Conservation (phyloP, 805 yeast genomes). For the Saccharomycopsis capsularis region DNA sequence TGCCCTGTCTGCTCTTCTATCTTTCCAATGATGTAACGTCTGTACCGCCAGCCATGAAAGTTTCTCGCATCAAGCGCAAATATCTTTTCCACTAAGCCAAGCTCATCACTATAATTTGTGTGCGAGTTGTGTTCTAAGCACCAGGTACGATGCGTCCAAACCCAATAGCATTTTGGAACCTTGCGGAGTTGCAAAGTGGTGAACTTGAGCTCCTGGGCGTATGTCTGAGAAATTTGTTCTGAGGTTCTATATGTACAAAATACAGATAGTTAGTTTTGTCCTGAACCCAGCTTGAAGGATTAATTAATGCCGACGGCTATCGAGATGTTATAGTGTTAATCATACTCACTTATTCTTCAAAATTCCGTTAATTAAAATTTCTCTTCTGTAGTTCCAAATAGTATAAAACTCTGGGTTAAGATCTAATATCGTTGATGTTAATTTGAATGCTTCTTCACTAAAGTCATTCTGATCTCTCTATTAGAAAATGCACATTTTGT, state of each 20-base stretch:
- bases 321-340: too few relatives aligned
- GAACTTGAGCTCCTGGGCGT: slow-evolving; percentile 52
- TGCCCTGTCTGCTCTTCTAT: slow-evolving; percentile 26
- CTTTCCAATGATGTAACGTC: slow-evolving; percentile 58
- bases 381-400: slow-evolving; percentile 84
- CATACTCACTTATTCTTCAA: neutral
- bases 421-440: slow-evolving; percentile 51
- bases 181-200: slow-evolving; percentile 49
- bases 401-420: slow-evolving; percentile 85
- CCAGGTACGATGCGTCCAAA: slow-evolving; percentile 94
- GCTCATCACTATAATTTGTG: slow-evolving; percentile 65
- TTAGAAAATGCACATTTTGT: too few relatives aligned
- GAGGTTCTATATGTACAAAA: too few relatives aligned
- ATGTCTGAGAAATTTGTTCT: slow-evolving; percentile 10
- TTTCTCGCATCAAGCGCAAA: slow-evolving; percentile 73
- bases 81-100: slow-evolving; percentile 60
- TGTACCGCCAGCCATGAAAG: slow-evolving; percentile 93
- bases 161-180: slow-evolving; percentile 91
- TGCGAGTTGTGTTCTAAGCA: slow-evolving; percentile 45
- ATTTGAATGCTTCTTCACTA: slow-evolving; percentile 36
- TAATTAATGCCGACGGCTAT: too few relatives aligned
- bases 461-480: slow-evolving; percentile 29
- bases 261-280: too few relatives aligned
- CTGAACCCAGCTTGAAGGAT: too few relatives aligned
- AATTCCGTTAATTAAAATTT: slow-evolving; percentile 38